phyloP scores from a whole-genome alignment of 805 yeast species.

The Wickerhamiella qilinensis region DNA sequence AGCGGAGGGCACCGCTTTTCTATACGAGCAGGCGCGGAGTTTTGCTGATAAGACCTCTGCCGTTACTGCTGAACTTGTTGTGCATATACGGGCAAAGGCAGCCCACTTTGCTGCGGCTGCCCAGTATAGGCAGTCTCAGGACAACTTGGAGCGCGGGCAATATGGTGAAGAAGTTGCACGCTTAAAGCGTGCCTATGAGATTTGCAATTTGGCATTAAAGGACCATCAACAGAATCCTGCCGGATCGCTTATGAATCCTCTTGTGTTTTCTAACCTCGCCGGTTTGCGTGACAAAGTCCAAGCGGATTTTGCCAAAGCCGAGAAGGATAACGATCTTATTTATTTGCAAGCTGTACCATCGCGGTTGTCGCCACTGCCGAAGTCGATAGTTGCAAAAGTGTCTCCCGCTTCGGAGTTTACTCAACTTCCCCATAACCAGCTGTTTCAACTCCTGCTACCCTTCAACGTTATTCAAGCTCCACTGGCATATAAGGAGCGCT shows the following conservation, averaged over 20 bases:
- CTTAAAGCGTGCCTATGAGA: constrained; percentile 25
- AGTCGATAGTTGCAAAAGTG: neutral
- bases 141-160: constrained; percentile 30
- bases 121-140: constrained; percentile 41
- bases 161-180: constrained; percentile 62
- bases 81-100: constrained; percentile 41
- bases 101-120: constrained; percentile 60
- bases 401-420: neutral
- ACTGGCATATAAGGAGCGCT: constrained; percentile 51
- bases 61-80: constrained; percentile 46
- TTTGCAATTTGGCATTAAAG: neutral
- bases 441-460: constrained; percentile 56
- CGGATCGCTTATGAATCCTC: constrained; percentile 19
- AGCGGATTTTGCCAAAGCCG: constrained; percentile 36
- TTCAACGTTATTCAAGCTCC: constrained; percentile 47
- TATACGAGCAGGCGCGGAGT: constrained; percentile 32
- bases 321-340: constrained; percentile 67
- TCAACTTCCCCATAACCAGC: neutral
- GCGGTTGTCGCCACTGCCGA: constrained; percentile 18
- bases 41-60: constrained; percentile 33
- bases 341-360: constrained; percentile 52
- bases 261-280: constrained; percentile 34
- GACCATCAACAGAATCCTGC: neutral
- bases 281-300: constrained; percentile 33
- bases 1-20: constrained; percentile 44